These are phyloP conservation scores for Inosperma sp. DNA, from an alignment of 768 basidiomycete genomes.

Conservation along the genomic window DNA sequence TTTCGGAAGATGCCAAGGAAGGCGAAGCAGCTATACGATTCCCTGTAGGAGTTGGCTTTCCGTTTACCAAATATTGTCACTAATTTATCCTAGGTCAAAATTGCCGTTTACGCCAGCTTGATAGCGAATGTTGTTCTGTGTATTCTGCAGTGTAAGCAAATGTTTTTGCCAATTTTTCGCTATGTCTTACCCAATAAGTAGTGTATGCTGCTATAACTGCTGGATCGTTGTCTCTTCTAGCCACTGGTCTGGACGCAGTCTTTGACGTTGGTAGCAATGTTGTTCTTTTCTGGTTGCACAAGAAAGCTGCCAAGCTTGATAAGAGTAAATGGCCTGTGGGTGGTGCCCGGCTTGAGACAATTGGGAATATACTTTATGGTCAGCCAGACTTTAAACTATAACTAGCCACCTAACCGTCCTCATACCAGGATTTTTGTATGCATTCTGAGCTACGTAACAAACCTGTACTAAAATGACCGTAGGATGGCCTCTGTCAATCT, in stretches of 20 bases:
- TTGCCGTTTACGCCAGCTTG: constrained; percentile 85
- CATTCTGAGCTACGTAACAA: background rate
- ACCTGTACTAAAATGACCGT: background rate
- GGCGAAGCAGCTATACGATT: constrained; percentile 64
- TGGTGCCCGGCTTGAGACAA: constrained; percentile 84
- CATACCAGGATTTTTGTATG: constrained; percentile 28
- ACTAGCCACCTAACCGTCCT: constrained; percentile 26
- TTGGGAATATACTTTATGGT: constrained; percentile 87
- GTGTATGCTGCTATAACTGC: constrained; percentile 92
- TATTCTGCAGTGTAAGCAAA: constrained; percentile 56
- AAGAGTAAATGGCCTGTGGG: constrained; percentile 88
- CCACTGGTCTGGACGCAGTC: constrained; percentile 84
- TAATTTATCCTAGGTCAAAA: constrained; percentile 58
- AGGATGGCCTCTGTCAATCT: constrained; percentile 93
- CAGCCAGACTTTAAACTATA: constrained; percentile 5
- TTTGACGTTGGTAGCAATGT: constrained; percentile 83
- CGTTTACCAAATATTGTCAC: constrained; percentile 2
- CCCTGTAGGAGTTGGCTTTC: constrained; percentile 43
- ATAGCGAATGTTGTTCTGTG: constrained; percentile 69
- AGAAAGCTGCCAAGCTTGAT: constrained; percentile 67
- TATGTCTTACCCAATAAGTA: constrained; percentile 24
- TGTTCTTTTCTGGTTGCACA: constrained; percentile 75
- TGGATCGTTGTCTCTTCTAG: constrained; percentile 77
- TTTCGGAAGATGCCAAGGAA: constrained; percentile 74
- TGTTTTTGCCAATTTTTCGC: background rate